Base-by-base conservation (phyloP, 768 basidiomycete genomes). In the Lentinula raphanica region DNA sequence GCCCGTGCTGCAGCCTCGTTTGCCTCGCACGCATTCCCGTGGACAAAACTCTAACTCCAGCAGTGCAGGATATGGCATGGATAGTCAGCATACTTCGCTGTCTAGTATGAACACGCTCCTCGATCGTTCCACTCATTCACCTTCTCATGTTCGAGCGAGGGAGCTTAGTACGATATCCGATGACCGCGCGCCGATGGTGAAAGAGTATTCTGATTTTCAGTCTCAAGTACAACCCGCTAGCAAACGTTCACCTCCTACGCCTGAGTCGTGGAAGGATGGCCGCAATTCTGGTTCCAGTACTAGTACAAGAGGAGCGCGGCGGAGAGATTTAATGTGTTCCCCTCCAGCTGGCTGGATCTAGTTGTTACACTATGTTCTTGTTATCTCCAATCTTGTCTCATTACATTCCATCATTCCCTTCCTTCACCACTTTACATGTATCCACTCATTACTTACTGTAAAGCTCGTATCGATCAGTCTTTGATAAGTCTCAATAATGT, bases 71-170 rank as follows among this genome's bases (percentile, higher is more conserved):
- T 66, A 29, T 76, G 76, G 36, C 36, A 64, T 75, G 23, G 79
- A 79, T 57, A 84, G 83, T 65, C 60, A 77, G 63, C 76, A 73
- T 23, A 76, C 77, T 9, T 88, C 87, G 8, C 69, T 85, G 4
- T 81, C 77, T 66, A 87, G 83, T 66, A 70, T 84, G 54, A 82
- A 80, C 59, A 83, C 86, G 1, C 74, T 88, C 50, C 74, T 82
- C 45, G 87, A 90, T 63, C 75, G 54, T 11, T 56, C 54, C 28
- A 27, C 28, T 21, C 15, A 49, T 11, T 42, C 53, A 28, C 53
- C 36, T 25, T 7, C 42, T 8, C 49, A n/a, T 68, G 27, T 74
- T 69, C 5, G 82, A 82, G 58, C 69, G 4, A 32, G 44, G 23
- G 68, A 27, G 69, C 58, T 54, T 35, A 66, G 74, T 48, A 58